Conservation (phyloP, 352 stramenopile genomes). For the Phytophthora chlamydospora region DNA sequence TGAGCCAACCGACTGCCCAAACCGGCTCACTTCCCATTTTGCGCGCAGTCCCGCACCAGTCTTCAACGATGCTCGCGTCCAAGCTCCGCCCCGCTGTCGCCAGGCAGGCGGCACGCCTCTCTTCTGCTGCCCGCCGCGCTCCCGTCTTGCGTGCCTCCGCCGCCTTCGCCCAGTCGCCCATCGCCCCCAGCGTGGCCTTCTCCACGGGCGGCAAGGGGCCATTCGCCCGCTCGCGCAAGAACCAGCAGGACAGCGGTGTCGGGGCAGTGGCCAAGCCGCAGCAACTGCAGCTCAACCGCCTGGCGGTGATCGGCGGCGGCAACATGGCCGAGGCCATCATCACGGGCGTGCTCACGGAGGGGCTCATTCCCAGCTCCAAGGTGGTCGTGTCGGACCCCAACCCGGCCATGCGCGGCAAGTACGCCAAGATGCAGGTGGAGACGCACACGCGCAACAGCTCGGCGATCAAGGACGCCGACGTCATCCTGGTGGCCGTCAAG, state of each 20-base stretch:
- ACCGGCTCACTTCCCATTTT: constrained; percentile 23
- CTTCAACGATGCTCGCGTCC: constrained; percentile 22
- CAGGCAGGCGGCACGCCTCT: constrained; percentile 1
- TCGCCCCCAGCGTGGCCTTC: neutral
- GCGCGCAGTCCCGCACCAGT: neutral
- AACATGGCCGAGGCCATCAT: constrained; percentile 93
- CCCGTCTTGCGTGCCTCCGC: constrained; percentile 13
- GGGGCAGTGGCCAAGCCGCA: constrained; percentile 1
- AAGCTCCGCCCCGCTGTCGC: constrained; percentile 14
- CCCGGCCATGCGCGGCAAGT: constrained; percentile 67
- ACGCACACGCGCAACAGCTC: constrained; percentile 68
- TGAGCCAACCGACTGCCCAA: neutral
- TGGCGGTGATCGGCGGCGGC: constrained; percentile 86
- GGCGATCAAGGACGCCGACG: constrained; percentile 80
- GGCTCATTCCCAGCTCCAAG: constrained; percentile 66
- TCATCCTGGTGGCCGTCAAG: constrained; percentile 95
- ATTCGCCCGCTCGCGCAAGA: constrained; percentile 33
- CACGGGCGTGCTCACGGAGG: constrained; percentile 73
- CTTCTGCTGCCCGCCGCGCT: constrained; percentile 6
- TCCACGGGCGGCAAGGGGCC: constrained; percentile 27
- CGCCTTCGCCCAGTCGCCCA: neutral
- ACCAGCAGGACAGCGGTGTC: constrained; percentile 4
- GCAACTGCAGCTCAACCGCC: constrained; percentile 51
- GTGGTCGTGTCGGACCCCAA: constrained; percentile 87
- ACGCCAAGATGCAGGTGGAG: constrained; percentile 55